Evolutionary conservation across 2,329 filamentous ascomycete genomes (phyloP).

Genomic region (Beauveria bassiana): DNA sequence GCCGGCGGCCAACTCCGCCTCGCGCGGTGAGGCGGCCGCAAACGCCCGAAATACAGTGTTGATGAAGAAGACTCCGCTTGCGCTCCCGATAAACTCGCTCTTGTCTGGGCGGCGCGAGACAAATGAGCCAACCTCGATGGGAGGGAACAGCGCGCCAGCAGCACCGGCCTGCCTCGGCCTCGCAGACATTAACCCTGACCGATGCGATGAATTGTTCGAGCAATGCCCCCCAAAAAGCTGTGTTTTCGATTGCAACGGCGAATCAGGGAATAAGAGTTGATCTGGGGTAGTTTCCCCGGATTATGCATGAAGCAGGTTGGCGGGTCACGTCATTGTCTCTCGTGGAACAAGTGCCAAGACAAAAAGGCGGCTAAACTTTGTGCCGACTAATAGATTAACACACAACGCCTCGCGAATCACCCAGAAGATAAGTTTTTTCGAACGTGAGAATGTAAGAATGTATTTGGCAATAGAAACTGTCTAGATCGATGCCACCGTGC

Average conservation of each 20-base stretch:
- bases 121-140: conserved; percentile 5
- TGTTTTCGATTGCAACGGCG: not conserved
- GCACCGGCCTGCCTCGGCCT: not conserved
- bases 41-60: conserved; percentile 47
- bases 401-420: no score
- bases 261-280: not conserved
- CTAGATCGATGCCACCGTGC: no score
- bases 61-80: conserved; percentile 45
- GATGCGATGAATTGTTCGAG: not conserved
- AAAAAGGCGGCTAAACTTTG: not conserved
- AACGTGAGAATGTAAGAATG: no score
- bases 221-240: no score
- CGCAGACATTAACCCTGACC: not conserved
- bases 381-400: not conserved
- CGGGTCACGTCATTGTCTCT: not conserved
- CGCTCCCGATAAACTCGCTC: conserved; percentile 44
- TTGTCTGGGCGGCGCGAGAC: conserved; percentile 17
- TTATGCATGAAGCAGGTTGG: not conserved
- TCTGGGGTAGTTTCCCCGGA: not conserved
- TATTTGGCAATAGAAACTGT: no score
- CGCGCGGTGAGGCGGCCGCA: conserved; percentile 23
- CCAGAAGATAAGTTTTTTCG: no score
- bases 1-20: not conserved
- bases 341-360: not conserved
- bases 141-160: not conserved